Base-by-base conservation (phyloP, 2,329 filamentous ascomycete genomes). In the Pseudogymnoascus sp. region DNA sequence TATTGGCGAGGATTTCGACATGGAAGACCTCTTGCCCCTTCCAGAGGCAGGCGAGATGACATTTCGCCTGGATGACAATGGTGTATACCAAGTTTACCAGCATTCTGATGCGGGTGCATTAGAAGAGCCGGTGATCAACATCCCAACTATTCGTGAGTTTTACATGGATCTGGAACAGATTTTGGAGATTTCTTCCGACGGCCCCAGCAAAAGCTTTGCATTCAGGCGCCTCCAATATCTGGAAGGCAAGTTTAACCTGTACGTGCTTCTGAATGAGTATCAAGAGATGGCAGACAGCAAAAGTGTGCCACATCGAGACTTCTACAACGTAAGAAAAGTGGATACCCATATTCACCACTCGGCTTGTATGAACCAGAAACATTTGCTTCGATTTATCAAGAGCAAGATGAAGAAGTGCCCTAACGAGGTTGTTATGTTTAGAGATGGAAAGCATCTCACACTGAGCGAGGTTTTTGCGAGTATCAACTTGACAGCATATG, bases 341-440 rank as follows among this genome's bases (percentile, higher is more conserved):
- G 95, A 99, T 73, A 99, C 95, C 7, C 95, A 99, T 81, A 95
- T 99, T 70, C 95, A 99, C 74, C 95, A 99, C 76, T 99, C 95
- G 14, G 95, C 95, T 24, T 99, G 95, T 75, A 99, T 99, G 95
- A 99, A 99, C 73, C 95, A 99, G 76, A 99, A 99, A 77, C 95
- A 99, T 82, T 79, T 99, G 64, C 80, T 99, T 65, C 91, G 95
- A 62, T 99, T 99, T 77, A 99, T 99, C 80, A 99, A 99, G 78
- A 96, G 92, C 77, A 99, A 99, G 78, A 97, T 99, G 91, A 97
- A 97, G 83, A 99, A 96, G 76, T 95, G 85, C 16, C 92, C 93
- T 0, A 90, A 97, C 71, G 95, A 99, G 77, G 86, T 95, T 33
- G 95, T 99, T 6, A 83, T 99, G 50, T 96, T 87, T 75, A 85